Evolutionary conservation across 2,329 filamentous ascomycete genomes (phyloP).

Genomic region (Rutstroemia sp.): DNA sequence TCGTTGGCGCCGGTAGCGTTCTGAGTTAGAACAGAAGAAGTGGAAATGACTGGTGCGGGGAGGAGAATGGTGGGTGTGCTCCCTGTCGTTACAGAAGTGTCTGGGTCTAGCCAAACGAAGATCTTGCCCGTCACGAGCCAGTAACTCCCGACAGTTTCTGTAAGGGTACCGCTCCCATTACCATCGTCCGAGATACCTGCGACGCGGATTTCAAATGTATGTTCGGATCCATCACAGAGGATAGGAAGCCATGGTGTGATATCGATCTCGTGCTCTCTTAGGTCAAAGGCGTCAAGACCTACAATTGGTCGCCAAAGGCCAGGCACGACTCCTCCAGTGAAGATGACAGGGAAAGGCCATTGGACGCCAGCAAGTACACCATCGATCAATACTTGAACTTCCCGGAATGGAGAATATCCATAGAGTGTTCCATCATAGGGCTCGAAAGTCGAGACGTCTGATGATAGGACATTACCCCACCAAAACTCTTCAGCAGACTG

Average conservation of each 20-base stretch:
- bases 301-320: conserved; percentile 72
- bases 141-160: conserved; percentile 50
- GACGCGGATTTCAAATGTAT: conserved; percentile 63
- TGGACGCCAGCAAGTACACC: conserved; percentile 63
- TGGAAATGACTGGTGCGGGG: conserved; percentile 37
- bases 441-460: conserved; percentile 52
- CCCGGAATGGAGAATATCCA: conserved; percentile 67
- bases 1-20: conserved; percentile 47
- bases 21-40: conserved; percentile 42
- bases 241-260: conserved; percentile 68
- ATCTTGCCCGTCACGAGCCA: conserved; percentile 77
- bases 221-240: conserved; percentile 56
- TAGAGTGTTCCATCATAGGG: conserved; percentile 48
- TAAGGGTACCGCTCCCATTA: conserved; percentile 40
- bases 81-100: conserved; percentile 45
- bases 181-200: conserved; percentile 54
- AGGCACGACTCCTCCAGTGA: conserved; percentile 73
- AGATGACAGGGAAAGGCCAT: conserved; percentile 78
- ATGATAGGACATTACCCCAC: conserved; percentile 70
- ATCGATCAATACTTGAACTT: conserved; percentile 72
- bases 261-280: conserved; percentile 75
- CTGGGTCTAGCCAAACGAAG: conserved; percentile 63
- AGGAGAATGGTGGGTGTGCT: conserved; percentile 28
- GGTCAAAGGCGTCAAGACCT: conserved; percentile 70
- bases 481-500: conserved; percentile 77